A percentile compares a stretch with the other conserved stretches of the same genome.
phyloP scores from a whole-genome alignment of 805 yeast species.

The Pichia cephalocereana region DNA sequence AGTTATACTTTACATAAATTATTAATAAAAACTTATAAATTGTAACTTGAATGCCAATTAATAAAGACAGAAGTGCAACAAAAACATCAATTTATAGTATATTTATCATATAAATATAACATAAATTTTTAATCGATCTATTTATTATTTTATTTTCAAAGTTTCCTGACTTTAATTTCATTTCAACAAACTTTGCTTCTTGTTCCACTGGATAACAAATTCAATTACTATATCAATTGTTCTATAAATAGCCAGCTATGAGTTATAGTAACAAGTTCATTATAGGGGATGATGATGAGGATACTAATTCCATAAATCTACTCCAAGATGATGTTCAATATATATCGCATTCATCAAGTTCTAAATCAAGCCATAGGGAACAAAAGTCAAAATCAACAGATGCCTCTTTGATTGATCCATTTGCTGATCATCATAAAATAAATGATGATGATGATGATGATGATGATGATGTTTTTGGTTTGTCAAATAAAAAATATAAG shows the following conservation, averaged over 20 bases:
- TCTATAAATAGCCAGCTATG: neutral
- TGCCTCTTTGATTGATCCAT: slow-evolving; percentile 9
- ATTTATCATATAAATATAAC: too few species aligned
- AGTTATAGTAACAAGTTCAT: slow-evolving; percentile 10
- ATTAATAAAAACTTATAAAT: neutral
- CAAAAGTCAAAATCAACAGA: neutral
- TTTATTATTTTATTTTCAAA: too few species aligned
- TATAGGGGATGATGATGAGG: slow-evolving; percentile 13
- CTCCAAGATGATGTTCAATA: slow-evolving; percentile 11
- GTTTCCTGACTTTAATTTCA: too few species aligned
- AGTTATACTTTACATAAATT: neutral
- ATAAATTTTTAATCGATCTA: too few species aligned
- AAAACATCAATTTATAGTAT: too few species aligned
- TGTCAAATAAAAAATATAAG: neutral
- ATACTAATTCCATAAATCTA: slow-evolving; percentile 9
- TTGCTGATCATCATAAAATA: slow-evolving; percentile 7
- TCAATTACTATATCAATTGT: too few species aligned
- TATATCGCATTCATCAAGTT: neutral
- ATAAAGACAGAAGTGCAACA: neutral
- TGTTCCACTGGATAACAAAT: too few species aligned
- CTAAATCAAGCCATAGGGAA: neutral
- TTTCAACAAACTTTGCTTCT: neutral
- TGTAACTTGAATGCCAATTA: neutral
- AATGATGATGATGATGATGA: neutral
- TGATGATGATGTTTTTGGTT: neutral